A percentile compares a stretch with the other conserved stretches of the same genome.
Conservation (phyloP, 495 filamentous ascomycete species). For the Hyaloscypha finlandica region DNA sequence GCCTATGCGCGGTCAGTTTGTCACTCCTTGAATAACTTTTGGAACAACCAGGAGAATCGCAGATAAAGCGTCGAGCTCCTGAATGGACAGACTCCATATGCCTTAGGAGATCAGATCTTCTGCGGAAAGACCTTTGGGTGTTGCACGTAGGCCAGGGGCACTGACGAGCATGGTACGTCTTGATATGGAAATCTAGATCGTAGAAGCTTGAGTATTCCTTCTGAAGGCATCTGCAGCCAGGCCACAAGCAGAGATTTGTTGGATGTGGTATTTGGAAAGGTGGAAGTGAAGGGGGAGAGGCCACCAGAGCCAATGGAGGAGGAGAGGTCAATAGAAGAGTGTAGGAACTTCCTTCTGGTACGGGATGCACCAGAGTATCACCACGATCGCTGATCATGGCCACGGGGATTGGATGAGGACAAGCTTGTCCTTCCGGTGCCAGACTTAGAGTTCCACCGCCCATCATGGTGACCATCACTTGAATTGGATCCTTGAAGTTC, state of each 20-base stretch:
- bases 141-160: neutral
- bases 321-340: no score
- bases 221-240: neutral
- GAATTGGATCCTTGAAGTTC: no score
- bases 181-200: neutral
- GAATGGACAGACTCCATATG: neutral
- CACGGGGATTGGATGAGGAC: no score
- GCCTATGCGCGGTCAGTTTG: neutral
- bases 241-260: neutral
- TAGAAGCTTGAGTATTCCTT: neutral
- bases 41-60: neutral
- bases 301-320: no score
- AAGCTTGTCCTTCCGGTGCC: no score
- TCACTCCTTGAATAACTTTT: neutral
- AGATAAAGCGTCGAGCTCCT: neutral
- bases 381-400: no score
- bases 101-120: neutral
- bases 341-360: no score
- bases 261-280: neutral
- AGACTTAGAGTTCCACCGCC: no score
- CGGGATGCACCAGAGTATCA: no score
- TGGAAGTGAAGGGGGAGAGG: neutral
- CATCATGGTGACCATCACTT: no score
- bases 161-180: neutral
- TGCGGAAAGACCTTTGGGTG: neutral